Percentiles rank a stretch among this genome's conserved stretches.
Evolutionary conservation across 176 grass and related monocot species (phyloP).

Genomic region (Carex pumila): DNA sequence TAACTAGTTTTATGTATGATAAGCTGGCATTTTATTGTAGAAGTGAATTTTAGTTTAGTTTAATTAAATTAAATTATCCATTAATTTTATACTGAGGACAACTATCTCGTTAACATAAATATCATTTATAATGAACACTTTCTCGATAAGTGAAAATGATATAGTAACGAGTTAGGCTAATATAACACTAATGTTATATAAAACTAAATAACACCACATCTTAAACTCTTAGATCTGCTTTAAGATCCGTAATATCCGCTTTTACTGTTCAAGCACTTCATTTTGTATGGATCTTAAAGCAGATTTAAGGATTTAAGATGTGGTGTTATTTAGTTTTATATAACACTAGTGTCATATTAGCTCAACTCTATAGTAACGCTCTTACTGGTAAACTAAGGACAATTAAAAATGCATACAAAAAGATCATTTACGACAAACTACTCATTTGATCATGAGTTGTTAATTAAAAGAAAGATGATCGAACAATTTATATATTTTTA

Average conservation of each 20-base stretch:
- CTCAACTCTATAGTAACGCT: background rate
- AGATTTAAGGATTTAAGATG: too few relatives aligned
- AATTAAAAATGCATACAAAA: background rate
- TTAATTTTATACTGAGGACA: background rate
- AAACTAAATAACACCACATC: too few relatives aligned
- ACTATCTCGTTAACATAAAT: background rate
- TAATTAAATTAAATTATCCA: background rate
- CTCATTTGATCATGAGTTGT: too few relatives aligned
- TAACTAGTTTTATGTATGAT: background rate
- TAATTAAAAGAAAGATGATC: background rate
- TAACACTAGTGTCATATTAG: too few relatives aligned
- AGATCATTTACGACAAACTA: background rate
- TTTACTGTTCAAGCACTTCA: too few relatives aligned
- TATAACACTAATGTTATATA: too few relatives aligned
- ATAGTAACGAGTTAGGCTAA: too few relatives aligned
- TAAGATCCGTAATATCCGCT: too few relatives aligned
- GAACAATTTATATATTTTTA: too few relatives aligned
- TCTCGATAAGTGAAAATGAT: background rate
- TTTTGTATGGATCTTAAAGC: too few relatives aligned
- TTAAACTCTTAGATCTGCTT: too few relatives aligned
- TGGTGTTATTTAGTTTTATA: too few relatives aligned
- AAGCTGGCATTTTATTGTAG: background rate
- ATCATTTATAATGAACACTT: background rate
- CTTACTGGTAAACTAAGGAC: background rate
- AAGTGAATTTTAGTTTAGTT: background rate